Base-by-base conservation (phyloP, 495 filamentous ascomycete species). In the Halenospora varia region DNA sequence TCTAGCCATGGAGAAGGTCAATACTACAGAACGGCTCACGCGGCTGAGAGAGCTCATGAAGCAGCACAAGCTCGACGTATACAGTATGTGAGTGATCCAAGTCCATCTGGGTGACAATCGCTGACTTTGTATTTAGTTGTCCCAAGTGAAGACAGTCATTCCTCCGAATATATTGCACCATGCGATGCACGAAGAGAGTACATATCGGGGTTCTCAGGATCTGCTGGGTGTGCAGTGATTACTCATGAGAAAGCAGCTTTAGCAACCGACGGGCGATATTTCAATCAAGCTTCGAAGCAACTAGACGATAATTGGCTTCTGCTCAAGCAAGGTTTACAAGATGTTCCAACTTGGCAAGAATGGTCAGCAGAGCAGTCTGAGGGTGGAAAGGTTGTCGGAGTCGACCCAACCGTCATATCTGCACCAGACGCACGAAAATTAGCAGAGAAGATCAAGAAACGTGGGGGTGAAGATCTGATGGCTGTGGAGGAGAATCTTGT, bases 321-420 rank as follows among this genome's bases (percentile, higher is more conserved):
- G 10, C 74, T 99, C 63, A 99, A 97, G 76, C 88, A 93, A 66
- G 95, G 95, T 4, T 73, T 96, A 17, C 88, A 91, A 63, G 91
- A 96, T 69, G 92, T 97, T 24, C 93, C 90, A 6, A 97, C 93
- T 2, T 97, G 94, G 90, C 91, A 96, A 70, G 95, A 99, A 71
- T 99, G 95, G 95, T 88, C 88, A 19, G 87, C 85, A 42, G 88
- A 94, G 53, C 87, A 96, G 69, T 82, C 91, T 22, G 84, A 88
- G 52, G 89, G 83, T 41, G 90, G 88, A 51, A 96, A 96, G 75
- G 78, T 80, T 40, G 92, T 97, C 18, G 95, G 88, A 51, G 90
- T 99, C 45, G 95, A 99, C 70, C 90, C 95, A 2, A 86, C 88
- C 15, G 78, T 97, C 58, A 87, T 97, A 66, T 89, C 90, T 55